A percentile compares a stretch with the other conserved stretches of the same genome.
These are phyloP conservation scores for Quillaja saponaria DNA, from an alignment of 306 rosid species.

Conservation along the genomic window DNA sequence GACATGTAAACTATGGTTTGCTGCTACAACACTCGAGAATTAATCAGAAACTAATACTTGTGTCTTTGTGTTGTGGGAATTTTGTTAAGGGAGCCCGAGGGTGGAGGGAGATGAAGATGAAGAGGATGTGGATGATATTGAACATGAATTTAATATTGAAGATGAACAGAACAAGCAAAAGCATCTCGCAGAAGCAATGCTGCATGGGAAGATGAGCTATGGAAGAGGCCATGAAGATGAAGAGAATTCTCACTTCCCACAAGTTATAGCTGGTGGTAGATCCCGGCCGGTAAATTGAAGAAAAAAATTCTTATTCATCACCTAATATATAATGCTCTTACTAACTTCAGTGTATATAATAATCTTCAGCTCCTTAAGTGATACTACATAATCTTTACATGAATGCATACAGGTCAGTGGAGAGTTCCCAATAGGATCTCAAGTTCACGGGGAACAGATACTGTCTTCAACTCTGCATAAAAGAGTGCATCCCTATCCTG, in stretches of 20 bases:
- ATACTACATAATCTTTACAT: too few species aligned
- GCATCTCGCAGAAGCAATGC: slow-evolving; percentile 73
- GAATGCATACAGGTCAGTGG: slow-evolving; percentile 47
- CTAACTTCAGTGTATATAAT: neutral
- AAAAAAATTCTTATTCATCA: too few species aligned
- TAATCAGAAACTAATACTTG: neutral
- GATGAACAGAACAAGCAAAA: slow-evolving; percentile 54
- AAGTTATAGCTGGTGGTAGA: slow-evolving; percentile 30
- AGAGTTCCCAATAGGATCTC: slow-evolving; percentile 47
- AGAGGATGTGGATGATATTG: slow-evolving; percentile 90
- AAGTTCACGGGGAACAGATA: slow-evolving; percentile 46
- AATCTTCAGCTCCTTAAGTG: too few species aligned
- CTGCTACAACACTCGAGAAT: neutral
- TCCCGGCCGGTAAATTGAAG: too few species aligned
- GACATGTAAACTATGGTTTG: neutral
- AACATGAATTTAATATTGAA: slow-evolving; percentile 59
- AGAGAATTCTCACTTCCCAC: slow-evolving; percentile 68
- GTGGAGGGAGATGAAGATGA: slow-evolving; percentile 96
- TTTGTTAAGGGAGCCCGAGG: slow-evolving; percentile 97
- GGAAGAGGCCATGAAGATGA: slow-evolving; percentile 56
- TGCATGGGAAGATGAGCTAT: slow-evolving; percentile 97
- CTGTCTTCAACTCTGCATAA: neutral
- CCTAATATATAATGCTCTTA: too few species aligned
- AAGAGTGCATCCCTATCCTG: too few species aligned
- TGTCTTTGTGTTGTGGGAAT: too few species aligned